These are phyloP conservation scores for Nothopassalora personata DNA, from an alignment of 2,329 filamentous ascomycete genomes.

Conservation along the genomic window DNA sequence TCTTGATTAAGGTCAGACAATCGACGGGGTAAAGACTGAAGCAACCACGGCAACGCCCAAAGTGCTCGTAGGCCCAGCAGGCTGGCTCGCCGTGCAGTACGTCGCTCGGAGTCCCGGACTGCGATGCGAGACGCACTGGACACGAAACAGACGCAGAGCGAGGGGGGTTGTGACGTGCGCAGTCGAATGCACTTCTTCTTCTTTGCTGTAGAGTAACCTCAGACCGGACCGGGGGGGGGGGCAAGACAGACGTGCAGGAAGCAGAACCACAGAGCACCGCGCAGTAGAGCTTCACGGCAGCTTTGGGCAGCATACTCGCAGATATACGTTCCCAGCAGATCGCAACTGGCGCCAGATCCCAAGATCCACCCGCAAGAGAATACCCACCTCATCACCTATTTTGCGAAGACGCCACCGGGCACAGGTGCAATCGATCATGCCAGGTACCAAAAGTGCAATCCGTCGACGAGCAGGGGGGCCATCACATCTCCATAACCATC, in stretches of 20 bases:
- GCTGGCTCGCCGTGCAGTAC: conserved; percentile 18
- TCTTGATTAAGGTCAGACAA: conserved; percentile 11
- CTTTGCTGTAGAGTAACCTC: conserved; percentile 33
- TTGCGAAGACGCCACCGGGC: conserved; percentile 17
- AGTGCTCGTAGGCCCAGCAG: conserved; percentile 6
- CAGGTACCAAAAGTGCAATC: conserved; percentile 20
- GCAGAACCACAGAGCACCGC: conserved; percentile 6
- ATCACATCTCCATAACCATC: neutral
- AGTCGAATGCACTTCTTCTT: conserved; percentile 15
- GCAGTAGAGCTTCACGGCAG: neutral
- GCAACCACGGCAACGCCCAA: neutral
- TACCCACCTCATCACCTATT: conserved; percentile 3
- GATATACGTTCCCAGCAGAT: conserved; percentile 21
- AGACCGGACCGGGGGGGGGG: conserved; percentile 12
- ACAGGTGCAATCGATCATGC: conserved; percentile 21
- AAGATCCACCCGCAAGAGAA: conserved; percentile 9
- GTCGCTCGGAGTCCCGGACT: conserved; percentile 28
- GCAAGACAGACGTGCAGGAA: neutral
- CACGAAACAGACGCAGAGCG: conserved; percentile 23
- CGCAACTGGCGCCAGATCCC: conserved; percentile 14
- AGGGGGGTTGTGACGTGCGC: conserved; percentile 6
- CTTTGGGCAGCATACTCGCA: conserved; percentile 1
- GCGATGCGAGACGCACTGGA: conserved; percentile 15
- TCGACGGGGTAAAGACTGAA: conserved; percentile 4
- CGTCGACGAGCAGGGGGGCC: conserved; percentile 13